These are phyloP conservation scores for Tricholoma matsutake DNA, from an alignment of 768 basidiomycete species.

Conservation along the genomic window DNA sequence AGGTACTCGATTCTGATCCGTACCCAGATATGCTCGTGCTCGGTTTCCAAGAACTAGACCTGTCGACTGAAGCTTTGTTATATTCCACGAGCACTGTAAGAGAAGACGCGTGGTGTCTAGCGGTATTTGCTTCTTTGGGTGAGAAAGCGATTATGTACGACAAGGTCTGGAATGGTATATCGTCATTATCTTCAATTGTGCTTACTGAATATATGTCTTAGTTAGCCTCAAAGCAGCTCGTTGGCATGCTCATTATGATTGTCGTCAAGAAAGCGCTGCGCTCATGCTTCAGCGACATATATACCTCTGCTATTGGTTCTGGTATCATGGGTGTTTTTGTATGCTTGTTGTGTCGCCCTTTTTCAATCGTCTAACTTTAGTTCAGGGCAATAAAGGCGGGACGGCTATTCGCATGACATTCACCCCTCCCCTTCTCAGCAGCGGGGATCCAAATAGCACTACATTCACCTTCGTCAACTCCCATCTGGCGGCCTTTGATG, in stretches of 20 bases:
- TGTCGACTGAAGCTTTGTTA: conserved; percentile 73
- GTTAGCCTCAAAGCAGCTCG: conserved; percentile 76
- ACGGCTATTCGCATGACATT: conserved; percentile 63
- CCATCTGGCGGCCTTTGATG: conserved; percentile 82
- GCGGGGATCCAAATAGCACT: conserved; percentile 32
- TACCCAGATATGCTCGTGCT: conserved; percentile 72
- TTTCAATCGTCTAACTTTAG: not conserved
- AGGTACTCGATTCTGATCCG: conserved; percentile 23
- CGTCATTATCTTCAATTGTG: not conserved
- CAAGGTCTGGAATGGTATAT: conserved; percentile 44
- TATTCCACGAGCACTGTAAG: conserved; percentile 60
- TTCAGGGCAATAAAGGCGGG: conserved; percentile 82
- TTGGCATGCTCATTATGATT: conserved; percentile 76
- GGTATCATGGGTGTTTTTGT: conserved; percentile 83
- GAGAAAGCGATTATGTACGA: conserved; percentile 60
- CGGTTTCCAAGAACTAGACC: conserved; percentile 79
- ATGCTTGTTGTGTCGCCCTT: conserved; percentile 12
- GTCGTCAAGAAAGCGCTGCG: conserved; percentile 55
- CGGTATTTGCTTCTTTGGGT: conserved; percentile 68
- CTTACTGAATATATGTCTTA: conserved; percentile 23
- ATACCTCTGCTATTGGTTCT: conserved; percentile 53
- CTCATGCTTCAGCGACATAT: conserved; percentile 51
- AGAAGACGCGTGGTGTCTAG: conserved; percentile 71
- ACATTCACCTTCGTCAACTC: conserved; percentile 75
- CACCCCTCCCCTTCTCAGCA: conserved; percentile 34